Evolutionary conservation across 495 filamentous ascomycete species (phyloP), one percentile per base, ranked within the genome.

Genomic region (Beverwykella pulmonaria): DNA sequence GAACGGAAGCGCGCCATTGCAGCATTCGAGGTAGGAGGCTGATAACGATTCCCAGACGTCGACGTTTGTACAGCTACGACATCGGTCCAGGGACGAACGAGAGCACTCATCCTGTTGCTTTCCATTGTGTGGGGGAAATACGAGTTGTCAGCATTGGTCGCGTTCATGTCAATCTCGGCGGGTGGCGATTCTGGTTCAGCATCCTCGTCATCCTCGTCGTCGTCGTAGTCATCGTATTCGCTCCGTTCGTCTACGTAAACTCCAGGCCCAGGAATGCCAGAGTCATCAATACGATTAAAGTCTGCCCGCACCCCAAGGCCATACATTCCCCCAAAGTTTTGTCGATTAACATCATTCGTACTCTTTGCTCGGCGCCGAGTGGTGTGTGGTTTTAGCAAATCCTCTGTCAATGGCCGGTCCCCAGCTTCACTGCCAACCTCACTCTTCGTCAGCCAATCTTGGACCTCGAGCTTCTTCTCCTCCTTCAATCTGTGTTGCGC

Each of bases 1-100:
- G 58, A 53, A n/a, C 23, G 41, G 62, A 75, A 76, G 19, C 69
- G 66, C 73, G 70, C 71, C 53, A 76, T 76, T 2, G 74, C 74
- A 30, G 68, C 68, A 55, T 75, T 76, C 9, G 73, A 73, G 3
- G 73, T 76, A 22, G 63, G 59, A 50, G 74, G 73, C 44, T 76
- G 74, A 27, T 74, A 74, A 17, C 59, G 62, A 19, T 36, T 49
- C 41, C 25, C 50, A 17, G 61, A 39, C 9, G 63, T 12, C 25
- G 44, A 41, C 10, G 49, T 9, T 27, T 63, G 39, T 14, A 9
- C 39, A 29, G 44, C 36, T 19, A 69, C 53, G 6, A 27, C 30
- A 53, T 74, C 72, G 30, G 36, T 60, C 74, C 74, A 75, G 14
- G 72, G 70, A 20, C 61, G 65, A 41, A 68, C 50, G 25, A 57